Conservation (phyloP, 768 basidiomycete genomes). For the Albatrellus ellisii region DNA sequence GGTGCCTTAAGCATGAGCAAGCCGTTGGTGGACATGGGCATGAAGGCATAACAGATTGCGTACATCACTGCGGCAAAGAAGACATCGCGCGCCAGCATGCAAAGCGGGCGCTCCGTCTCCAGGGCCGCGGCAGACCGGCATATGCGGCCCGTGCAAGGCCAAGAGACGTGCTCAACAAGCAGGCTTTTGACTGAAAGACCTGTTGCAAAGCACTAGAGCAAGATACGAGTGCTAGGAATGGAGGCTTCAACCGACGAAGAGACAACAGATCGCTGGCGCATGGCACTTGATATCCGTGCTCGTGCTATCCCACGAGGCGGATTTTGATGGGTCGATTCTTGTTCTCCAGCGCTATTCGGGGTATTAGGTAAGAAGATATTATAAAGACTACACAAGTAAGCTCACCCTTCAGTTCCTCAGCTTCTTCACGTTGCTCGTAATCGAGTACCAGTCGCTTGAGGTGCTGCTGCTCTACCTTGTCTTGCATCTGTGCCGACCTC, state of each 20-base stretch:
- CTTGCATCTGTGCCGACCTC: conserved; percentile 81
- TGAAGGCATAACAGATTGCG: no score
- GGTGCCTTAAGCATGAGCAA: neutral
- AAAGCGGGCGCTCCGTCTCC: neutral
- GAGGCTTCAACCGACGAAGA: neutral
- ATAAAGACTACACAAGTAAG: no score
- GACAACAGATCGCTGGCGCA: conserved; percentile 17
- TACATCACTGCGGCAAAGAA: no score
- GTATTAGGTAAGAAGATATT: neutral
- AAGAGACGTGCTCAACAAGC: neutral
- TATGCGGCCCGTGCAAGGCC: neutral
- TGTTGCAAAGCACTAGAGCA: neutral
- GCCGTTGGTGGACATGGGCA: neutral
- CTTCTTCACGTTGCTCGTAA: conserved; percentile 84
- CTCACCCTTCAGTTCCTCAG: conserved; percentile 66
- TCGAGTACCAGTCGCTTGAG: conserved; percentile 89
- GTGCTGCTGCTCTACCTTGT: conserved; percentile 94
- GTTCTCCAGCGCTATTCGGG: conserved; percentile 44
- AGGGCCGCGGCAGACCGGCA: neutral
- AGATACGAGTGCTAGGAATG: neutral
- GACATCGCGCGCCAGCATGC: neutral
- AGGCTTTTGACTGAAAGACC: neutral
- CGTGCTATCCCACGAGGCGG: conserved; percentile 51
- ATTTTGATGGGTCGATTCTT: conserved; percentile 66
- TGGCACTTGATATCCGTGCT: neutral